Percentiles rank a stretch among this genome's conserved stretches.
These are phyloP conservation scores for Pythium myriotylum DNA, from an alignment of 352 stramenopile genomes.

Conservation along the genomic window DNA sequence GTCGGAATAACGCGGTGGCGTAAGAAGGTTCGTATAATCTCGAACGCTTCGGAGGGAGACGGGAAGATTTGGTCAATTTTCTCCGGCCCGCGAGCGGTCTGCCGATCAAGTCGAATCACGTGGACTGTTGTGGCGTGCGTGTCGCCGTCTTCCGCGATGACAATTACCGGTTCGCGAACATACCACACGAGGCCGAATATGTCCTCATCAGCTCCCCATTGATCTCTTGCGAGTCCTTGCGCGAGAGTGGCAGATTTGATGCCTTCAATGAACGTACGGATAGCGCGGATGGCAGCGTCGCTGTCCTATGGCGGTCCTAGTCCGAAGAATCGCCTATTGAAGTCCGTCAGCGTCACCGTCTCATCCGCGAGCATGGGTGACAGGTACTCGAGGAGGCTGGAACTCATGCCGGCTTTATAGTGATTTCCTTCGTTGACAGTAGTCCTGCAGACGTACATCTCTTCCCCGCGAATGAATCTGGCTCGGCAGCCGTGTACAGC, in stretches of 20 bases:
- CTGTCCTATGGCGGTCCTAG: neutral
- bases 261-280: neutral
- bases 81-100: neutral
- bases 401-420: neutral
- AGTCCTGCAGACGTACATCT: too few relatives aligned
- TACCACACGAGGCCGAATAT: conserved; percentile 4
- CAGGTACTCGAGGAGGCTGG: neutral
- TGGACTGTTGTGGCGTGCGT: neutral
- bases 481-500: too few relatives aligned
- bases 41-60: neutral
- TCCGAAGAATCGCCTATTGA: neutral
- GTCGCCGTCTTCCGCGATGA: neutral
- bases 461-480: too few relatives aligned
- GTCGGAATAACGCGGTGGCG: neutral
- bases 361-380: neutral
- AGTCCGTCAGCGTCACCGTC: neutral
- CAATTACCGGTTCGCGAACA: conserved; percentile 4
- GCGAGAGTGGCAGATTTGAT: too few relatives aligned
- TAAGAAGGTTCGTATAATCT: neutral
- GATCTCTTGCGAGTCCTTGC: too few relatives aligned
- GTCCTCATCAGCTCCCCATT: conserved; percentile 1
- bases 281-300: neutral
- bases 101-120: neutral
- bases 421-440: neutral
- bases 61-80: neutral